These are phyloP conservation scores for Danielozyma ontarioensis DNA, from an alignment of 805 yeast genomes.

Conservation along the genomic window DNA sequence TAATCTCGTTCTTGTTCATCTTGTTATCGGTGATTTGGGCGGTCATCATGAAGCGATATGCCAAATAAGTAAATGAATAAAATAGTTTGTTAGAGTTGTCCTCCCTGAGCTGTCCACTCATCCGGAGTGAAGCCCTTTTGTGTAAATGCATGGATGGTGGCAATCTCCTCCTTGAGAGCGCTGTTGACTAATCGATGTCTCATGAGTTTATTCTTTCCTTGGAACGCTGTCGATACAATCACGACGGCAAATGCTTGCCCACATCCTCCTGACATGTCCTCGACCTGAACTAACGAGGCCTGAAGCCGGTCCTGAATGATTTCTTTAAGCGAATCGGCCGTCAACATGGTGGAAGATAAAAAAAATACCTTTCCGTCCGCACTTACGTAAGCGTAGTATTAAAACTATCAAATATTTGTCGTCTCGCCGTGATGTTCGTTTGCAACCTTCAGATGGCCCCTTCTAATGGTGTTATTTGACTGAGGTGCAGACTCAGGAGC, in stretches of 20 bases:
- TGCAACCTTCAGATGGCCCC: constrained; percentile 24
- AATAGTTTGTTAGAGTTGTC: constrained; percentile 6
- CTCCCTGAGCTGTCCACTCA: constrained; percentile 65
- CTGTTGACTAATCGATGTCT: constrained; percentile 84
- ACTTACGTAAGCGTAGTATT: not conserved
- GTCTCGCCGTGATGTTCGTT: constrained; percentile 29
- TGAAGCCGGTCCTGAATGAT: constrained; percentile 52
- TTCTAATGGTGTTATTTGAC: constrained; percentile 23
- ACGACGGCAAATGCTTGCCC: constrained; percentile 96
- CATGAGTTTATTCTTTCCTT: constrained; percentile 72
- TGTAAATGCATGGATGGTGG: constrained; percentile 88
- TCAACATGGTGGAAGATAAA: constrained; percentile 19
- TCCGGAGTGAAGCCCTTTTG: constrained; percentile 82
- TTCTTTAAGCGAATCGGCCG: constrained; percentile 38
- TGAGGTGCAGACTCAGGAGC: constrained; percentile 2
- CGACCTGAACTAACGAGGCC: constrained; percentile 65
- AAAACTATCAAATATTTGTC: constrained; percentile 6
- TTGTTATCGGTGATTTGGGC: constrained; percentile 24
- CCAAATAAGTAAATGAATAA: no score
- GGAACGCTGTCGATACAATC: constrained; percentile 67
- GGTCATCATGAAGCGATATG: constrained; percentile 9
- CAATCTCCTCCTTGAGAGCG: constrained; percentile 78
- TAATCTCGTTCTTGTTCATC: constrained; percentile 19
- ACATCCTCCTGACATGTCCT: constrained; percentile 83
- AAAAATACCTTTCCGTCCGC: not conserved